Evolutionary conservation across 768 basidiomycete genomes (phyloP).

Genomic region (Mycena pura): DNA sequence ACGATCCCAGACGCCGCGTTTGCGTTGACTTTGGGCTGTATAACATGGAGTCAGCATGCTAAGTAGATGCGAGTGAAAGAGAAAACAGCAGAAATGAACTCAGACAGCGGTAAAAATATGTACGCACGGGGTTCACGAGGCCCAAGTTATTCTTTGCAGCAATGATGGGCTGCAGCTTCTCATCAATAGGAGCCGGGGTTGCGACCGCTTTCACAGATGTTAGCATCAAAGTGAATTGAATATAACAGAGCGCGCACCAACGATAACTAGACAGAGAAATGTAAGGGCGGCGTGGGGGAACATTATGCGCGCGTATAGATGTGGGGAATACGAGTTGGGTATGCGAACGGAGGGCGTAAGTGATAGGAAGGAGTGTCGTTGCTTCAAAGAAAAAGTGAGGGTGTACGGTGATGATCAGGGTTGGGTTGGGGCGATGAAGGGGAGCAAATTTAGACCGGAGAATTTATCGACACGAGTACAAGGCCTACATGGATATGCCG

Average conservation of each 20-base stretch:
- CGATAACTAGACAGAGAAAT: constrained; percentile 1
- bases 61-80: too few relatives aligned
- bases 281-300: constrained; percentile 6
- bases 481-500: neutral
- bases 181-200: constrained; percentile 31
- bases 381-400: constrained; percentile 16
- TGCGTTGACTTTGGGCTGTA: constrained; percentile 14
- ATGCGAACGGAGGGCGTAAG: neutral
- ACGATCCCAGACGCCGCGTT: constrained; percentile 10
- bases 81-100: neutral
- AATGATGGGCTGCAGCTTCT: constrained; percentile 30
- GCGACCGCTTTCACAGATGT: constrained; percentile 13
- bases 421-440: neutral
- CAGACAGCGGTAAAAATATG: neutral
- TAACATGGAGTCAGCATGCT: too few relatives aligned
- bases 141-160: constrained; percentile 36
- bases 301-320: constrained; percentile 4
- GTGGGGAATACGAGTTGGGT: neutral
- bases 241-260: neutral
- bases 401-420: neutral
- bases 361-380: constrained; percentile 3
- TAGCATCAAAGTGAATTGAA: neutral
- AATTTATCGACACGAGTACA: constrained; percentile 16
- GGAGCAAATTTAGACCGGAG: constrained; percentile 1
- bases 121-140: constrained; percentile 25